Conservation (phyloP, 176 grass and related monocot genomes). For the Areca catechu region DNA sequence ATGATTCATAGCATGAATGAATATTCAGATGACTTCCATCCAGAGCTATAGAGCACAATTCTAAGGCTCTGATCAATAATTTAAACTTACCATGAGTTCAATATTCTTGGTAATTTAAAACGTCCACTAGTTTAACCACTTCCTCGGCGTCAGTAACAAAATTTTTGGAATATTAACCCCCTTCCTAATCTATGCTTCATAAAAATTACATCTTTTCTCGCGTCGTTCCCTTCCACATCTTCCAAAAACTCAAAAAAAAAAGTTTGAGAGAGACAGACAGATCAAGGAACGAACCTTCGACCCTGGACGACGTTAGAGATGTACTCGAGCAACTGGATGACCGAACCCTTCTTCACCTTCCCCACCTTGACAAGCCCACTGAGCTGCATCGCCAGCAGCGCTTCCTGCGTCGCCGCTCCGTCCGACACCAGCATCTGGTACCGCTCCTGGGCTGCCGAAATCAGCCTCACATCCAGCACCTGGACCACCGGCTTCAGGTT, state of each 20-base stretch:
- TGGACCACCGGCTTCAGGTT: slow-evolving; percentile 59
- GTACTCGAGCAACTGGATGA: slow-evolving; percentile 73
- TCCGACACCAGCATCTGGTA: slow-evolving; percentile 62
- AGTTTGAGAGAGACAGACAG: neutral
- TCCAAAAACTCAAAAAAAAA: neutral
- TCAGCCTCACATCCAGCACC: slow-evolving; percentile 46
- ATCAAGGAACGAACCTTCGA: slow-evolving; percentile 31
- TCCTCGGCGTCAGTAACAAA: too few relatives aligned
- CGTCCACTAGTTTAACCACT: too few relatives aligned
- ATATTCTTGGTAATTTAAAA: too few relatives aligned
- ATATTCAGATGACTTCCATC: too few relatives aligned
- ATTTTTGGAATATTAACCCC: too few relatives aligned
- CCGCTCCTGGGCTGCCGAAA: slow-evolving; percentile 29
- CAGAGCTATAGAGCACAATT: too few relatives aligned
- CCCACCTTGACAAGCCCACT: slow-evolving; percentile 41
- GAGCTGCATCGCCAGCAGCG: slow-evolving; percentile 53
- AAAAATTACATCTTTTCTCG: too few relatives aligned
- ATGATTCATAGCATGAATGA: too few relatives aligned
- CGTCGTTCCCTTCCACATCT: too few relatives aligned
- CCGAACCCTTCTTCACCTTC: slow-evolving; percentile 34
- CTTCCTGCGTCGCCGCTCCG: slow-evolving; percentile 25
- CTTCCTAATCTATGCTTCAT: too few relatives aligned
- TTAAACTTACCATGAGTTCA: too few relatives aligned
- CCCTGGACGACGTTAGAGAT: slow-evolving; percentile 31
- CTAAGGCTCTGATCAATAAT: too few relatives aligned